Evolutionary conservation across 1,139 yeast genomes (phyloP).

Genomic region (Yamadazyma triangularis): DNA sequence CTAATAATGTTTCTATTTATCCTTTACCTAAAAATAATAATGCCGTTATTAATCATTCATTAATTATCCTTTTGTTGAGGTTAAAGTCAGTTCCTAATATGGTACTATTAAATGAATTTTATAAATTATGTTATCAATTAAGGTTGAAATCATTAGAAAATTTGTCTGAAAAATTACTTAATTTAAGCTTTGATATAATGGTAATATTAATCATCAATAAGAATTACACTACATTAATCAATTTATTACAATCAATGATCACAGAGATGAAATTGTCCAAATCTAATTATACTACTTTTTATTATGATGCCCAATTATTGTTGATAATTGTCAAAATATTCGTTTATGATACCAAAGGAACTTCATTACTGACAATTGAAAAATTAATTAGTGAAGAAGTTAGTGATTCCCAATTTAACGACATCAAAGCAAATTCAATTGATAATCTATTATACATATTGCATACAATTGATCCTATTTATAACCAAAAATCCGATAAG

Average conservation of each 20-base stretch:
- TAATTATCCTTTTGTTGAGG: slow-evolving; percentile 28
- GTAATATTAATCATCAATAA: slow-evolving; percentile 29
- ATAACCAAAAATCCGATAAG: slow-evolving; percentile 4
- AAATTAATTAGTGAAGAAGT: slow-evolving; percentile 6
- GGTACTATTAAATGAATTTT: slow-evolving; percentile 34
- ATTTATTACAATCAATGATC: slow-evolving; percentile 19
- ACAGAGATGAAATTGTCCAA: slow-evolving; percentile 3
- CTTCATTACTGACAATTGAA: slow-evolving; percentile 3
- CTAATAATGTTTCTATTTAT: slow-evolving; percentile 13
- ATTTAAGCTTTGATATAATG: slow-evolving; percentile 31
- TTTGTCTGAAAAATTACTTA: slow-evolving; percentile 17
- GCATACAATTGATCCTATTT: slow-evolving; percentile 15
- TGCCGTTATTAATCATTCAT: slow-evolving; percentile 13
- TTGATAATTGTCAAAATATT: slow-evolving; percentile 15
- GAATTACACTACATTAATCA: slow-evolving; percentile 24
- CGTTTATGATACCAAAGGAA: slow-evolving; percentile 6
- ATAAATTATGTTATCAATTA: slow-evolving; percentile 37
- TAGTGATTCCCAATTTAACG: slow-evolving; percentile 3
- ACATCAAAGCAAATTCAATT: slow-evolving; percentile 4
- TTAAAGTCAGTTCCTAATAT: slow-evolving; percentile 37
- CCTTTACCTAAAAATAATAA: slow-evolving; percentile 38
- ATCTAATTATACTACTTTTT: slow-evolving; percentile 7
- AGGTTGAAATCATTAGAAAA: slow-evolving; percentile 17
- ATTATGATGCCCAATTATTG: slow-evolving; percentile 18
- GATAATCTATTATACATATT: slow-evolving; percentile 16